These are phyloP conservation scores for Lactarius akahatsu DNA, from an alignment of 768 basidiomycete species.

Conservation along the genomic window DNA sequence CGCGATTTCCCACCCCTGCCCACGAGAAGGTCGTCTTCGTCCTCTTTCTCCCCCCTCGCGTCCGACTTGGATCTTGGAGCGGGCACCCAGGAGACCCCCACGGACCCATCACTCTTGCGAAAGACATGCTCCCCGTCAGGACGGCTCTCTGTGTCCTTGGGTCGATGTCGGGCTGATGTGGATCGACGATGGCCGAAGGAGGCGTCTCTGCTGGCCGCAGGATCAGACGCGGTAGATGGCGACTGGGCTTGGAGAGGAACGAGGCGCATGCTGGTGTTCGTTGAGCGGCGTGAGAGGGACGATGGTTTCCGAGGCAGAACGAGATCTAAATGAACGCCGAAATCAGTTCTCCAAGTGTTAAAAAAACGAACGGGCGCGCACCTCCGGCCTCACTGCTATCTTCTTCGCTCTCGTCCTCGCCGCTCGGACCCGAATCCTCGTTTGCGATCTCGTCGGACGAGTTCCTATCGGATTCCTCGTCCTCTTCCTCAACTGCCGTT, in stretches of 20 bases:
- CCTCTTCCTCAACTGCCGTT: constrained; percentile 43
- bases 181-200: constrained; percentile 70
- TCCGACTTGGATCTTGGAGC: constrained; percentile 34
- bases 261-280: constrained; percentile 56
- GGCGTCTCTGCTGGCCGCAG: constrained; percentile 48
- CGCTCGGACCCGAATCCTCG: constrained; percentile 8
- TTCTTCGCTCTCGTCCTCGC: constrained; percentile 32
- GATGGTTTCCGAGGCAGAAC: constrained; percentile 5
- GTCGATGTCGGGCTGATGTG: constrained; percentile 30
- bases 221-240: constrained; percentile 32
- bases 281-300: constrained; percentile 36
- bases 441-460: constrained; percentile 43
- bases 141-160: background rate
- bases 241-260: constrained; percentile 60
- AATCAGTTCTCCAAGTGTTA: background rate
- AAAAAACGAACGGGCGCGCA: constrained; percentile 23
- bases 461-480: constrained; percentile 77
- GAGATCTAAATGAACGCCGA: background rate
- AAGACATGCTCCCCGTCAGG: constrained; percentile 26
- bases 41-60: background rate
- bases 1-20: constrained; percentile 32
- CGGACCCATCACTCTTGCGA: constrained; percentile 54
- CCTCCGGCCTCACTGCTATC: constrained; percentile 48
- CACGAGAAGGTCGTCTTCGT: constrained; percentile 34
- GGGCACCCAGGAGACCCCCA: constrained; percentile 86